Conservation (phyloP, 208 protist genomes). For the Porcisia deanei region DNA sequence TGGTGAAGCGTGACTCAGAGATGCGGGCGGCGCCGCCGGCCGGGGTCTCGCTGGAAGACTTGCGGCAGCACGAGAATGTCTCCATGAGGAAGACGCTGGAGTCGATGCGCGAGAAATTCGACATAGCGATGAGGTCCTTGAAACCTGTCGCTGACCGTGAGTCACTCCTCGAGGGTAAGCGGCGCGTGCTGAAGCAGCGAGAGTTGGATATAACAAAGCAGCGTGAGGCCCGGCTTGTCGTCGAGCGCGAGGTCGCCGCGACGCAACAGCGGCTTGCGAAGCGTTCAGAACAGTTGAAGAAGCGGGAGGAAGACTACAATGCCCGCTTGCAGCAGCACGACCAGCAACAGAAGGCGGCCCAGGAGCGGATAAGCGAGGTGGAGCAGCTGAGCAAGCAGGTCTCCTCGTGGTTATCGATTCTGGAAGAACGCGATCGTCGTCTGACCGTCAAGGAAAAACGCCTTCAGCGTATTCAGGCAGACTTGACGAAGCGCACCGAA, state of each 20-base stretch:
- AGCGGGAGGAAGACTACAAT: constrained; percentile 46
- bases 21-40: constrained; percentile 32
- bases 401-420: constrained; percentile 66
- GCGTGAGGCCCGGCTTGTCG: constrained; percentile 35
- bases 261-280: constrained; percentile 36
- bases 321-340: constrained; percentile 47
- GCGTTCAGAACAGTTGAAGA: constrained; percentile 26
- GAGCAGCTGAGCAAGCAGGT: constrained; percentile 70
- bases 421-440: constrained; percentile 67
- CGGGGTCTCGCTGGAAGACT: constrained; percentile 33
- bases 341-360: constrained; percentile 52
- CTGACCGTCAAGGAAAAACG: constrained; percentile 63
- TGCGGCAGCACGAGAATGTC: constrained; percentile 26
- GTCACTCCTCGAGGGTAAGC: constrained; percentile 48
- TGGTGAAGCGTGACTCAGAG: constrained; percentile 38
- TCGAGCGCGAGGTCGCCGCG: constrained; percentile 43
- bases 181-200: constrained; percentile 41
- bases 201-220: constrained; percentile 51
- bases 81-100: constrained; percentile 27
- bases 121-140: constrained; percentile 26
- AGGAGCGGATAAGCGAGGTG: constrained; percentile 58
- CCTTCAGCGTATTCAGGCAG: constrained; percentile 56
- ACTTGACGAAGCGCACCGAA: constrained; percentile 61
- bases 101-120: constrained; percentile 38
- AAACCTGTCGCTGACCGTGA: constrained; percentile 52